A percentile compares a stretch with the other conserved stretches of the same genome.
Conservation (phyloP, 306 rosid species). For the Comarum palustre region DNA sequence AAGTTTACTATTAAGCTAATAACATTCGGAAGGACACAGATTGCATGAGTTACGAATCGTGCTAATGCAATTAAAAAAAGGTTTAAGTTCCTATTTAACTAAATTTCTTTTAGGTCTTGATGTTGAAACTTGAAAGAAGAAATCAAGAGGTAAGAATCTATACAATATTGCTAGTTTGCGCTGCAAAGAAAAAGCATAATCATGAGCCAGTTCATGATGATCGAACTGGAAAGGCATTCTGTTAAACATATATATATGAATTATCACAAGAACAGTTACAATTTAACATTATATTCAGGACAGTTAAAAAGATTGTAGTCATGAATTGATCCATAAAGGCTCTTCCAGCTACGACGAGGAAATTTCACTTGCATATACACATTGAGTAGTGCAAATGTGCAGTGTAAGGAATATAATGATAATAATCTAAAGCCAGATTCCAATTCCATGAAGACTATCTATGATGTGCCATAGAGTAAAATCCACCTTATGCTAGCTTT, state of each 20-base stretch:
- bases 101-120: conserved; percentile 2
- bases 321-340: background rate
- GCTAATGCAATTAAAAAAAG: background rate
- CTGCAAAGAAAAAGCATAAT: background rate
- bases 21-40: background rate
- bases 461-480: conserved; percentile 1
- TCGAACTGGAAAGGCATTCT: conserved; percentile 5
- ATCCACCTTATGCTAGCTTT: background rate
- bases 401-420: background rate
- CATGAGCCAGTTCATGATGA: background rate
- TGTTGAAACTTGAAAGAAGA: background rate
- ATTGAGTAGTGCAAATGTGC: background rate
- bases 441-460: background rate
- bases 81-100: background rate
- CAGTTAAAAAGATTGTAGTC: background rate
- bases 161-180: background rate
- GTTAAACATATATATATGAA: background rate
- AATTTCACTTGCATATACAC: too few relatives aligned
- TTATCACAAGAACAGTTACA: background rate
- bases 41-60: background rate
- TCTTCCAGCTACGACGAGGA: background rate
- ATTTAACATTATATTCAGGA: background rate
- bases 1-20: background rate
- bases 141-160: background rate
- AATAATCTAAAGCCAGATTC: conserved; percentile 3